These are phyloP conservation scores for Austroboletus niveus DNA, from an alignment of 1,284 basidiomycete genomes.

Conservation along the genomic window DNA sequence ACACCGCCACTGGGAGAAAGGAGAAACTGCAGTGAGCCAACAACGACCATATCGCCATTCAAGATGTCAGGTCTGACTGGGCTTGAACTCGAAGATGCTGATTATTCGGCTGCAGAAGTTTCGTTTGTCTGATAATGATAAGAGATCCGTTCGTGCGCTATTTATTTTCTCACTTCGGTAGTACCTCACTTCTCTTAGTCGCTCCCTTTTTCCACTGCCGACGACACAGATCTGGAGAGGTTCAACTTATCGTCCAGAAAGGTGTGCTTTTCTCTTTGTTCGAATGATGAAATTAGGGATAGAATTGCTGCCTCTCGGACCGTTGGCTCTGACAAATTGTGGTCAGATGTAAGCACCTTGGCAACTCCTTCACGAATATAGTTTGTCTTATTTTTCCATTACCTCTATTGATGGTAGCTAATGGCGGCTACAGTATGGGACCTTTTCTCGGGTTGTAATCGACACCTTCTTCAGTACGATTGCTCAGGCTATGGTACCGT, in stretches of 20 bases:
- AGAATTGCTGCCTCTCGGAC: background rate
- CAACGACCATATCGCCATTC: no score
- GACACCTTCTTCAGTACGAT: background rate
- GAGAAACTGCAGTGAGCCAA: no score
- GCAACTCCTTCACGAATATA: background rate
- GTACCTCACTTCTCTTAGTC: background rate
- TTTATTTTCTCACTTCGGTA: no score
- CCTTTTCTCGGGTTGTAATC: background rate
- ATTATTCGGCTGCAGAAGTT: no score
- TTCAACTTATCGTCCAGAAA: background rate
- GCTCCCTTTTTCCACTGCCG: background rate
- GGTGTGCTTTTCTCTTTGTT: no score
- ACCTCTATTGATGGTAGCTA: background rate
- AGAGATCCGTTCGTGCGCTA: no score
- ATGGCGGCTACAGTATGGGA: background rate
- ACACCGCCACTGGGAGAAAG: no score
- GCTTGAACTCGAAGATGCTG: no score
- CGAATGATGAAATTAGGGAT: background rate
- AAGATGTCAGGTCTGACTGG: no score
- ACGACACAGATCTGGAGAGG: background rate
- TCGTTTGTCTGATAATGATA: no score
- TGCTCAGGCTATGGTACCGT: background rate
- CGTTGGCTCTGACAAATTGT: background rate
- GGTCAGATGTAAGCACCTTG: background rate
- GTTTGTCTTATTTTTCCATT: conserved; percentile 1